Evolutionary conservation across 2,329 filamentous ascomycete genomes (phyloP).

Genomic region (Epichloe coenophiala): DNA sequence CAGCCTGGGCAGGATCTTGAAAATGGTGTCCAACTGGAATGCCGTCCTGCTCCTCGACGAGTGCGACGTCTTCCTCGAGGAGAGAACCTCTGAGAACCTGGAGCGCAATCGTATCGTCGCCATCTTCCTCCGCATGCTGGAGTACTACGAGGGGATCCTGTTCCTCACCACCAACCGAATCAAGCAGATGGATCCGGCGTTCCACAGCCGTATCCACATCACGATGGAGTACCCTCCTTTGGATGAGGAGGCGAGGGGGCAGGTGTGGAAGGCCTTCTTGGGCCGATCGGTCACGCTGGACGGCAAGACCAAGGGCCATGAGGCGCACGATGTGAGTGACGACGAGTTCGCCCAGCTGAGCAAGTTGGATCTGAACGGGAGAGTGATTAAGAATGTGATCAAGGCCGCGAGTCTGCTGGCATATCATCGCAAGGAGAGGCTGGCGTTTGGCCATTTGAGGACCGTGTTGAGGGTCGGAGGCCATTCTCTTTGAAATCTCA

Average conservation of each 20-base stretch:
- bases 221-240: constrained; percentile 32
- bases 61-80: constrained; percentile 30
- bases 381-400: constrained; percentile 38
- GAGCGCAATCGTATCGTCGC: constrained; percentile 20
- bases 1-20: constrained; percentile 39
- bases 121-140: constrained; percentile 29
- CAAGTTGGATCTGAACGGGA: constrained; percentile 29
- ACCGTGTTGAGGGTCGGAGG: constrained; percentile 19
- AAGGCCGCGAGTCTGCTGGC: constrained; percentile 22
- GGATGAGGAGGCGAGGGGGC: constrained; percentile 19
- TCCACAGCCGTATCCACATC: constrained; percentile 34
- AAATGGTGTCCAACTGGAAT: constrained; percentile 48
- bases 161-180: constrained; percentile 36
- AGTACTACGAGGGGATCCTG: constrained; percentile 35
- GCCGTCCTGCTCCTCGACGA: constrained; percentile 23
- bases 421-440: constrained; percentile 16
- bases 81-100: constrained; percentile 20
- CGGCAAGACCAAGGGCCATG: constrained; percentile 9
- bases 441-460: constrained; percentile 16
- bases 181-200: constrained; percentile 31
- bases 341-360: constrained; percentile 23
- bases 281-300: constrained; percentile 11
- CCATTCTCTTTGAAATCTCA: constrained; percentile 11
- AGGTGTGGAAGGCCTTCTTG: constrained; percentile 28
- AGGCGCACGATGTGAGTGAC: constrained; percentile 18